Base-by-base conservation (phyloP, 768 basidiomycete species). In the Leccinum pellstonianum region DNA sequence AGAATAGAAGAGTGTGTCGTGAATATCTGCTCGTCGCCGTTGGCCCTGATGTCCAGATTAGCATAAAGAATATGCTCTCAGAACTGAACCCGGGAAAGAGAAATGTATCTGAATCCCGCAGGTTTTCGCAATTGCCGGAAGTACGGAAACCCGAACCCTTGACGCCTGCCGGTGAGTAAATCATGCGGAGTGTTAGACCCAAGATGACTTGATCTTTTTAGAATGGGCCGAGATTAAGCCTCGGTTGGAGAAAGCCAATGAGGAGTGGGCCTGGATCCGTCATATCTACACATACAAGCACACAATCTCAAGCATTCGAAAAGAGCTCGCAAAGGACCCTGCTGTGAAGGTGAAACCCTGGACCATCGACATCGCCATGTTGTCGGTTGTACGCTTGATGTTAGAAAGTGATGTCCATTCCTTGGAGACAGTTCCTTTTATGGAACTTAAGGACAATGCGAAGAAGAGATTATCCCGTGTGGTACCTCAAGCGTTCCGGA, bases 171-270 rank as follows among this genome's bases (percentile, higher is more conserved):
- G 65, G 64, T 66, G 23, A 66, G 61, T 46, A 9, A 14, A 6
- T 43, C 37, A 8, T 12, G 31, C 11, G 4, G 31, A 33, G 31
- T 33, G 4, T 12, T 12, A 33, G 31, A 33, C 31, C 31, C 31
- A 31, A 31, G 31, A 14, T 41, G 31, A 33, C 31, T 33, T 33
- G 31, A 33, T 12, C 11, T 12, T n/a, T 57, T 37, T 4, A 50
- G 48, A 31, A 48, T 66, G 62, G 65, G 19, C 23, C n/a, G 3
- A 47, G 46, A 64, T 66, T 10, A 19, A 14, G 2, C 62, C 61
- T 6, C 5, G 31, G n/a, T 5, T 58, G 54, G 57, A 4, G 31
- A 9, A 17, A 5, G 19, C 8, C 7, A 66, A 50, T 12, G 21
- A 55, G 25, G 11, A 33, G 4, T 33, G 31, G 31, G 31, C 11